Evolutionary conservation across 345 rosid genomes (phyloP).

Genomic region (Abelmoschus esculentus): DNA sequence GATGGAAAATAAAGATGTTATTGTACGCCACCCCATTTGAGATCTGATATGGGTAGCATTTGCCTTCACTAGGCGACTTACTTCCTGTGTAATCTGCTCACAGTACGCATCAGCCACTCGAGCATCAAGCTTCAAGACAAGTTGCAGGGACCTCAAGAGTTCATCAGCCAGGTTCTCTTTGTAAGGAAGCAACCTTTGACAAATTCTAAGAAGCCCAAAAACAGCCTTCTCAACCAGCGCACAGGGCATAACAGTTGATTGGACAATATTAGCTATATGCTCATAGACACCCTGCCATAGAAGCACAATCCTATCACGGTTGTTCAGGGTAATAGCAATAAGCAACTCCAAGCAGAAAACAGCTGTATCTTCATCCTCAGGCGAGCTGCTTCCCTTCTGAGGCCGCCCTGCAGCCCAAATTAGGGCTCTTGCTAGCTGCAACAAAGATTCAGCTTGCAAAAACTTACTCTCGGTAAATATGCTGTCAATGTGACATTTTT

Average conservation of each 20-base stretch:
- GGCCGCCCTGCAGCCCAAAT: conserved; percentile 98
- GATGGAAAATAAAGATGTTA: conserved; percentile 80
- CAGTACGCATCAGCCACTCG: conserved; percentile 98
- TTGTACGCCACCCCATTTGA: conserved; percentile 88
- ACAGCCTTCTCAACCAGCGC: conserved; percentile 93
- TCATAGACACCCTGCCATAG: conserved; percentile 98
- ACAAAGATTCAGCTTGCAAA: conserved; percentile 86
- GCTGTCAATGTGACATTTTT: conserved; percentile 96
- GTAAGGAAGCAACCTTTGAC: conserved; percentile 95
- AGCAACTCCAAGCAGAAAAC: conserved; percentile 96
- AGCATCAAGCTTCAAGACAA: conserved; percentile 94
- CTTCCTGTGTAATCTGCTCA: conserved; percentile 92
- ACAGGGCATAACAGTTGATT: conserved; percentile 92
- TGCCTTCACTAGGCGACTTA: conserved; percentile 90
- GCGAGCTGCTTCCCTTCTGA: conserved; percentile 82
- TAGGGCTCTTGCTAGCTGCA: conserved; percentile 90
- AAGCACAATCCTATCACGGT: conserved; percentile 87
- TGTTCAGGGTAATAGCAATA: conserved; percentile 91
- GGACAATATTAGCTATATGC: conserved; percentile 92
- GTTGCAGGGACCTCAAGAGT: conserved; percentile 91
- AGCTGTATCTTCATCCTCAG: conserved; percentile 98
- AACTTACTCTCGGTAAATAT: conserved; percentile 96
- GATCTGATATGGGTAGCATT: conserved; percentile 92
- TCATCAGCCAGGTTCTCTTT: conserved; percentile 98
- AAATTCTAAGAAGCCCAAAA: conserved; percentile 90